A percentile compares a stretch with the other conserved stretches of the same genome.
Conservation (phyloP, 2,329 filamentous ascomycete species). For the Nemania sp. region DNA sequence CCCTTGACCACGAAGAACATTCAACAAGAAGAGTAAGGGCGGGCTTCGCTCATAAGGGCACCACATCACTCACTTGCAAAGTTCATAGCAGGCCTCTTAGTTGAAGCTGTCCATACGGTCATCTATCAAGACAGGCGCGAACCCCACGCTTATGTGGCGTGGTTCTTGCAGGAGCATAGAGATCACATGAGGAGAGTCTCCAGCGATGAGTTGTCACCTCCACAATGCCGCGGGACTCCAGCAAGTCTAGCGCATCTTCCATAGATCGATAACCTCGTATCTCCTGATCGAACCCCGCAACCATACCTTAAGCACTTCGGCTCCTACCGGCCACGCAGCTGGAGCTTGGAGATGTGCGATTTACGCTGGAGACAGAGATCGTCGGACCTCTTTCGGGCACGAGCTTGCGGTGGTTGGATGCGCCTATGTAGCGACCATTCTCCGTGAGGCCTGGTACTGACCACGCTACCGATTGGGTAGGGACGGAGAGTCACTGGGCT, state of each 20-base stretch:
- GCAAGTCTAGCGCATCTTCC: slow-evolving; percentile 8
- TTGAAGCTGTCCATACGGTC: slow-evolving; percentile 14
- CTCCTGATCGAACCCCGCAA: slow-evolving; percentile 20
- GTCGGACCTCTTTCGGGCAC: slow-evolving; percentile 2
- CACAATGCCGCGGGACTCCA: slow-evolving; percentile 19
- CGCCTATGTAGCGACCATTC: slow-evolving; percentile 9
- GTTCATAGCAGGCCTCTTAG: slow-evolving; percentile 2
- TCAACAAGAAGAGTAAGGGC: too few species aligned
- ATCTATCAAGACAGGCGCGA: slow-evolving; percentile 13
- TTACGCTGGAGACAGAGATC: slow-evolving; percentile 15
- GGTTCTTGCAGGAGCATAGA: slow-evolving; percentile 24
- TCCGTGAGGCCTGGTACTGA: slow-evolving; percentile 3
- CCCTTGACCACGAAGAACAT: too few species aligned
- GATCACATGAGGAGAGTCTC: slow-evolving; percentile 27
- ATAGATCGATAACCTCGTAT: slow-evolving; percentile 23
- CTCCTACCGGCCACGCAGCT: slow-evolving; percentile 15
- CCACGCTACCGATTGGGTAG: not conserved
- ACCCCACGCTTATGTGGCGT: slow-evolving; percentile 23
- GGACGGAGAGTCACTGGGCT: too few species aligned
- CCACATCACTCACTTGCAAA: not conserved
- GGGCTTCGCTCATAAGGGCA: not conserved
- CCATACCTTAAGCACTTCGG: slow-evolving; percentile 9
- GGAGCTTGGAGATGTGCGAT: slow-evolving; percentile 15
- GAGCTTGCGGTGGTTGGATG: too few species aligned
- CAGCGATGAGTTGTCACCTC: slow-evolving; percentile 29